phyloP scores from a whole-genome alignment of 495 filamentous ascomycete species.

The Peziza echinospora region DNA sequence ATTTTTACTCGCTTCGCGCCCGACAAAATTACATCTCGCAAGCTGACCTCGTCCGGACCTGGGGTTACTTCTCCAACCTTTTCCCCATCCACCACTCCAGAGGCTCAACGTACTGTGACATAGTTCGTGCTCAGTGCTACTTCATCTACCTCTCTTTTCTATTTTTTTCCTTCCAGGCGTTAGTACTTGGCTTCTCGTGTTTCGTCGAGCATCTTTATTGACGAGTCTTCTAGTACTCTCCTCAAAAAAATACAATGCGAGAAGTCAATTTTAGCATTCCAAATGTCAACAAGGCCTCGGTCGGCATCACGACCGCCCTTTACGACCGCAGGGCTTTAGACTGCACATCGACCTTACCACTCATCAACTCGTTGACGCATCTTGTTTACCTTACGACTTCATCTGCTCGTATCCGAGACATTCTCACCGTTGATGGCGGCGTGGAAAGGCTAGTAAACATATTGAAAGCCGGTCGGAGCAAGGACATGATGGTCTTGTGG shows the following conservation, averaged over 20 bases:
- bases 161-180: no score
- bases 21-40: no score
- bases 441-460: constrained; percentile 93
- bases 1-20: neutral
- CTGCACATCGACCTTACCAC: constrained; percentile 87
- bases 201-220: neutral
- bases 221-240: no score
- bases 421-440: constrained; percentile 92
- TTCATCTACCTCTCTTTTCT: no score
- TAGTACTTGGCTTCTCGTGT: no score
- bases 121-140: no score
- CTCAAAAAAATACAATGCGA: constrained; percentile 51
- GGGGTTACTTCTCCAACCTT: no score
- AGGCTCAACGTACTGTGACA: no score
- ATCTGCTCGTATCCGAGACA: constrained; percentile 92
- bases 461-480: constrained; percentile 83
- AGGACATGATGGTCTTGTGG: constrained; percentile 99
- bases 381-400: constrained; percentile 95
- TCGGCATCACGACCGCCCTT: constrained; percentile 94
- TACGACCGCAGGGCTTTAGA: constrained; percentile 94
- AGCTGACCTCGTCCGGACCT: no score
- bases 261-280: constrained; percentile 99
- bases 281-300: constrained; percentile 98
- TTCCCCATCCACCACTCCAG: no score
- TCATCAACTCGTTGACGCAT: constrained; percentile 97